Percentiles rank a stretch among this genome's conserved stretches.
phyloP scores from a whole-genome alignment of 371 early-diverging fungal species.

The Rhizopus stolonifer region DNA sequence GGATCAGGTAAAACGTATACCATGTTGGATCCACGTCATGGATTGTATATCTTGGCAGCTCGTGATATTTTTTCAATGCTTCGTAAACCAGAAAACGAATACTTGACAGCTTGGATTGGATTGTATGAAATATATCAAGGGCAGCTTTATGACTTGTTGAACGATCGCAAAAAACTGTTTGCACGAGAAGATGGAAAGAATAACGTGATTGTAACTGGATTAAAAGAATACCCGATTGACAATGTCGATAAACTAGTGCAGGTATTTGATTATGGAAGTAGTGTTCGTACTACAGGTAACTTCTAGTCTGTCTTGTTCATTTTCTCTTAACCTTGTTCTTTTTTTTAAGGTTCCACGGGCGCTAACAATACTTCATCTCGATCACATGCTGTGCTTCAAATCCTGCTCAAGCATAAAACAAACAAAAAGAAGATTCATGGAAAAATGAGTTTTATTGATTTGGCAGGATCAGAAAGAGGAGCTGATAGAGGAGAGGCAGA shows the following conservation, averaged over 20 bases:
- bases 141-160: constrained; percentile 91
- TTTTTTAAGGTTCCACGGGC: constrained; percentile 65
- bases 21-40: constrained; percentile 86
- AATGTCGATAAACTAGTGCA: constrained; percentile 79
- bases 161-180: constrained; percentile 77
- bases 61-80: constrained; percentile 84
- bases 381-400: constrained; percentile 96
- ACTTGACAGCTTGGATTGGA: constrained; percentile 80
- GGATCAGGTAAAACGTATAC: constrained; percentile 98
- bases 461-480: constrained; percentile 99
- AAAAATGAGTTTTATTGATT: constrained; percentile 96
- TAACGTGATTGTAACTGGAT: constrained; percentile 85
- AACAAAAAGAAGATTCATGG: constrained; percentile 62
- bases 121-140: constrained; percentile 98
- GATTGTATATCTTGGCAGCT: constrained; percentile 91
- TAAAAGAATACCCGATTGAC: constrained; percentile 79
- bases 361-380: constrained; percentile 97
- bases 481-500: constrained; percentile 95
- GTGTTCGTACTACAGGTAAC: constrained; percentile 82
- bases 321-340: constrained; percentile 52
- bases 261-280: constrained; percentile 90
- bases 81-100: constrained; percentile 64
- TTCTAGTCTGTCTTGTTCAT: too few species aligned
- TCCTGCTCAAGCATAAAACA: constrained; percentile 68
- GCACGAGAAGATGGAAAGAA: constrained; percentile 95